Percentiles rank a stretch among this genome's conserved stretches.
phyloP scores from a whole-genome alignment of 345 rosid species.

The Mercurialis annua region DNA sequence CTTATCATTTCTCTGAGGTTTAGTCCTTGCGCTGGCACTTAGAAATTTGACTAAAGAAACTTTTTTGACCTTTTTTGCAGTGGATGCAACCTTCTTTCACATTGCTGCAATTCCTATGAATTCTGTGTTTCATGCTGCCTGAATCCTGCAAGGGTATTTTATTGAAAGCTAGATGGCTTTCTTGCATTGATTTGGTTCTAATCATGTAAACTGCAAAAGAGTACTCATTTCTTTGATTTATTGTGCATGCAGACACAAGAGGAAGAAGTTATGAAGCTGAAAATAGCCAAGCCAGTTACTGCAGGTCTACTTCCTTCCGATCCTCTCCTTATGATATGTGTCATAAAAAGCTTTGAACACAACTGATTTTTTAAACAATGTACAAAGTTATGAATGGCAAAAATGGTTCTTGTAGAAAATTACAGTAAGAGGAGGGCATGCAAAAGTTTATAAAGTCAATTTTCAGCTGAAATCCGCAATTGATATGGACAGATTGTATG shows the following conservation, averaged over 20 bases:
- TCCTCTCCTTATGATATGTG: neutral
- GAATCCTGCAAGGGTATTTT: conserved; percentile 64
- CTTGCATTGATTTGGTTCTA: conserved; percentile 8
- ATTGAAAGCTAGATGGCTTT: neutral
- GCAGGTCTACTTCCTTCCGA: conserved; percentile 45
- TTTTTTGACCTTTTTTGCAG: conserved; percentile 35
- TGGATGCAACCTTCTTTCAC: conserved; percentile 75
- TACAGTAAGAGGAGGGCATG: neutral
- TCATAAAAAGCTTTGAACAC: neutral
- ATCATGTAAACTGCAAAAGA: conserved; percentile 12
- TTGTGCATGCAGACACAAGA: conserved; percentile 58
- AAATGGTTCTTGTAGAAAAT: neutral
- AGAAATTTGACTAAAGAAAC: neutral
- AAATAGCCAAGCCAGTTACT: conserved; percentile 76
- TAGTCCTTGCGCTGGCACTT: neutral
- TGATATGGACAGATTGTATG: neutral
- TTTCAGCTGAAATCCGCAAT: neutral
- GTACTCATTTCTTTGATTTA: conserved; percentile 16
- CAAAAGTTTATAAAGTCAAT: neutral
- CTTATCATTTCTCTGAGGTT: conserved; percentile 9
- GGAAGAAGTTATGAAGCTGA: conserved; percentile 54
- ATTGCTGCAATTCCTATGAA: conserved; percentile 85
- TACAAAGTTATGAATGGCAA: neutral
- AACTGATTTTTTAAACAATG: neutral
- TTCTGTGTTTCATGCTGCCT: conserved; percentile 91